Conservation (phyloP, 2,329 filamentous ascomycete genomes). For the Tolypocladium nubicola region DNA sequence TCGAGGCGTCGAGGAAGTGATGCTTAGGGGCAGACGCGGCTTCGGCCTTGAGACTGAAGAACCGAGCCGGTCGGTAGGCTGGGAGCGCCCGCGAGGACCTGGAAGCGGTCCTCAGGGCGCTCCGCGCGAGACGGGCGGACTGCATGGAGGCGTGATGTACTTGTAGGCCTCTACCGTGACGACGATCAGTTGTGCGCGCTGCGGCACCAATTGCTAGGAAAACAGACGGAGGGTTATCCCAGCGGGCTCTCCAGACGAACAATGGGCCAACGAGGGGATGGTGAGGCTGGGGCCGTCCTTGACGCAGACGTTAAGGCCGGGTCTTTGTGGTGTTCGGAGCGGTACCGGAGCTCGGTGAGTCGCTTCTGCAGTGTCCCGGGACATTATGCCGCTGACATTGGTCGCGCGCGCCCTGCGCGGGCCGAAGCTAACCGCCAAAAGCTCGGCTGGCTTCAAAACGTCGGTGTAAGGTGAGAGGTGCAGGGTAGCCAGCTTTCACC, state of each 20-base stretch:
- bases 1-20: constrained; percentile 63
- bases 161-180: background rate
- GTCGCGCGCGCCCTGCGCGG: background rate
- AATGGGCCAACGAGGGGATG: background rate
- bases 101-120: constrained; percentile 21
- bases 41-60: constrained; percentile 43
- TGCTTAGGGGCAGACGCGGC: constrained; percentile 41
- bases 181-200: background rate
- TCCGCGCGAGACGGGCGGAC: constrained; percentile 17
- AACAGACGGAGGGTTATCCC: background rate
- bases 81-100: constrained; percentile 24
- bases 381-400: background rate
- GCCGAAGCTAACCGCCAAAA: constrained; percentile 3
- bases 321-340: background rate
- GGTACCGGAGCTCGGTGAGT: constrained; percentile 4
- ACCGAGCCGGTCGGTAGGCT: constrained; percentile 17
- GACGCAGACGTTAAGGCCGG: background rate
- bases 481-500: background rate
- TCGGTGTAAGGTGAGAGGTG: background rate
- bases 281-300: background rate
- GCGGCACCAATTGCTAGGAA: background rate
- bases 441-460: background rate
- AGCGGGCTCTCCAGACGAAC: background rate
- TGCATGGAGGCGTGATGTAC: constrained; percentile 15
- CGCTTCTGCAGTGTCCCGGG: background rate